Percentiles rank a stretch among this genome's conserved stretches.
These are phyloP conservation scores for Kluyveromyces siamensis DNA, from an alignment of 805 yeast species.

Conservation along the genomic window DNA sequence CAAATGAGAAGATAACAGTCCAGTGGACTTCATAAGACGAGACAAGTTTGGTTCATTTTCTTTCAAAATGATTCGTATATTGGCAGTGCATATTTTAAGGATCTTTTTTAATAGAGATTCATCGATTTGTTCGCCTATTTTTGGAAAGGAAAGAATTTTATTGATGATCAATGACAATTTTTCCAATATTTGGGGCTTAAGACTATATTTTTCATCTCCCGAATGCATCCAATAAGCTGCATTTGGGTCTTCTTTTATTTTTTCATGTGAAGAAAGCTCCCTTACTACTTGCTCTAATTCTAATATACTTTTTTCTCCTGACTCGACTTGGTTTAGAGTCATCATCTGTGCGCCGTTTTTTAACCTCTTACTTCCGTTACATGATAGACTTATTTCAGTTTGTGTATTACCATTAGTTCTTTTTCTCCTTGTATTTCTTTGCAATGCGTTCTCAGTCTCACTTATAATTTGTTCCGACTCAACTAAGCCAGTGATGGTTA, in stretches of 20 bases:
- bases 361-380: background rate
- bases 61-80: constrained; percentile 10
- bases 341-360: constrained; percentile 4
- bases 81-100: constrained; percentile 12
- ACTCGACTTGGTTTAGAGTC: constrained; percentile 14
- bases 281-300: constrained; percentile 12
- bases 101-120: constrained; percentile 8
- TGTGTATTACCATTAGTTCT: background rate
- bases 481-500: background rate
- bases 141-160: constrained; percentile 12
- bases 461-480: background rate
- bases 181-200: constrained; percentile 11
- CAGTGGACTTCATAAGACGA: constrained; percentile 10
- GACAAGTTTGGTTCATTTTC: background rate
- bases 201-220: constrained; percentile 6
- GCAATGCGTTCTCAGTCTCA: background rate
- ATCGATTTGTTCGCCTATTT: constrained; percentile 6
- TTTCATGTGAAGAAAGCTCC: constrained; percentile 5
- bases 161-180: constrained; percentile 12
- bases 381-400: background rate
- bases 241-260: constrained; percentile 4
- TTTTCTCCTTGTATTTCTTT: background rate
- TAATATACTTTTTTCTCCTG: constrained; percentile 15
- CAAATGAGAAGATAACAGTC: constrained; percentile 28
- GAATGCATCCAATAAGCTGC: constrained; percentile 14